Evolutionary conservation across 2,329 filamentous ascomycete genomes (phyloP).

Genomic region (Ciborinia camelliae): DNA sequence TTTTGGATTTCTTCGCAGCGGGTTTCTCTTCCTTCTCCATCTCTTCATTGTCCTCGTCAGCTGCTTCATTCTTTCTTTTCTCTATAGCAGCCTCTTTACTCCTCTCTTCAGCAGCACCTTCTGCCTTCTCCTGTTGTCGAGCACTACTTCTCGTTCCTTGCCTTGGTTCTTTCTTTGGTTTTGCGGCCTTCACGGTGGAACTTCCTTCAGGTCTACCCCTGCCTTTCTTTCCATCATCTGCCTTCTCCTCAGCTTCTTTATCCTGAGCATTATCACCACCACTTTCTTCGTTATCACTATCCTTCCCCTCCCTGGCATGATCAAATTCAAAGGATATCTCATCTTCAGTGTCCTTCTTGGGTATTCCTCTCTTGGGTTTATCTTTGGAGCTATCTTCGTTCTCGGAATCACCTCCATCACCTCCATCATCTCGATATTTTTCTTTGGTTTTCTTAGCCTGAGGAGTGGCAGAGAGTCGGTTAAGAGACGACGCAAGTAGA

Average conservation of each 20-base stretch:
- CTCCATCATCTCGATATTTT: constrained; percentile 43
- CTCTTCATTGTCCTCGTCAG: background rate
- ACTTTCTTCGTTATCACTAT: constrained; percentile 6
- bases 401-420: constrained; percentile 40
- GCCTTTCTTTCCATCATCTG: constrained; percentile 3
- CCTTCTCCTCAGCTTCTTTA: constrained; percentile 9
- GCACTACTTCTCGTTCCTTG: constrained; percentile 26
- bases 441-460: constrained; percentile 44
- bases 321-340: constrained; percentile 23
- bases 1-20: constrained; percentile 8
- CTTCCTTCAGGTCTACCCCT: constrained; percentile 14
- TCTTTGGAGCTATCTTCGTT: constrained; percentile 44
- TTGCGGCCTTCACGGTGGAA: background rate
- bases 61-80: constrained; percentile 12
- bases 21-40: constrained; percentile 5
- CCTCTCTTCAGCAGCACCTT: constrained; percentile 26
- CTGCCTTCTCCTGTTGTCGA: constrained; percentile 21
- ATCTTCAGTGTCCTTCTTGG: constrained; percentile 37
- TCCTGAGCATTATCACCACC: constrained; percentile 12
- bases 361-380: constrained; percentile 43
- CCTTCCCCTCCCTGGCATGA: constrained; percentile 16
- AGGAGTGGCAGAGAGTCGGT: background rate
- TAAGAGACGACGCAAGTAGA: background rate
- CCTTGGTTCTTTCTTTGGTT: constrained; percentile 23
- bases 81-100: constrained; percentile 20